A percentile compares a stretch with the other conserved stretches of the same genome.
Conservation (phyloP, 2,329 filamentous ascomycete species). For the Aspergillus pseudonomiae region DNA sequence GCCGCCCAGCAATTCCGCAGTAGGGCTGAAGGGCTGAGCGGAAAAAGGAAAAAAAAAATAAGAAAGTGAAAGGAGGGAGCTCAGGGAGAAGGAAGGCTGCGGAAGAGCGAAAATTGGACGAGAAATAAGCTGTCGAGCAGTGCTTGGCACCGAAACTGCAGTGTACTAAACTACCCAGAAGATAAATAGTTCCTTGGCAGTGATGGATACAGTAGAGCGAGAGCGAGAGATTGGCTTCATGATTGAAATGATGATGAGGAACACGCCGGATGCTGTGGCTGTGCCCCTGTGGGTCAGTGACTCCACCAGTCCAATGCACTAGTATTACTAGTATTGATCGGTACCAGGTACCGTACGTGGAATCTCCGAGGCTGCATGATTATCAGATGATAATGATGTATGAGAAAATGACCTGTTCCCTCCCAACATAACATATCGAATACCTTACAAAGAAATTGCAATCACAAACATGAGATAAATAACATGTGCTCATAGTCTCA, state of each 20-base stretch:
- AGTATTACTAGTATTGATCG: too few species aligned
- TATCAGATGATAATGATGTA: not conserved
- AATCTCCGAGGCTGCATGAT: not conserved
- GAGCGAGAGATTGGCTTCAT: too few species aligned
- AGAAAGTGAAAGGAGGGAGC: not conserved
- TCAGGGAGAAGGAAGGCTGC: not conserved
- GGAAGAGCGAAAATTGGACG: not conserved
- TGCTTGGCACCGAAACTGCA: not conserved
- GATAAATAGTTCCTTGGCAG: not conserved
- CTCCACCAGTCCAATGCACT: not conserved
- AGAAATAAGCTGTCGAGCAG: not conserved
- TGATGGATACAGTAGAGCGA: too few species aligned
- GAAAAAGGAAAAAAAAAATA: not conserved
- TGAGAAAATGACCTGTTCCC: not conserved
- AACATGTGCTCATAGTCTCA: not conserved
- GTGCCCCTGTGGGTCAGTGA: not conserved
- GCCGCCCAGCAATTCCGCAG: not conserved
- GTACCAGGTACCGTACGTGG: too few species aligned
- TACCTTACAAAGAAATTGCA: not conserved
- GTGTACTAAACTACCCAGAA: not conserved
- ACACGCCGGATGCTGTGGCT: too few species aligned
- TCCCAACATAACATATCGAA: not conserved
- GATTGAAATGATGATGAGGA: not conserved
- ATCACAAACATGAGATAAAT: not conserved
- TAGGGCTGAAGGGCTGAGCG: not conserved